These are phyloP conservation scores for Chrysanthemum seticuspe DNA, from an alignment of 129 eudicot genomes.

Conservation along the genomic window DNA sequence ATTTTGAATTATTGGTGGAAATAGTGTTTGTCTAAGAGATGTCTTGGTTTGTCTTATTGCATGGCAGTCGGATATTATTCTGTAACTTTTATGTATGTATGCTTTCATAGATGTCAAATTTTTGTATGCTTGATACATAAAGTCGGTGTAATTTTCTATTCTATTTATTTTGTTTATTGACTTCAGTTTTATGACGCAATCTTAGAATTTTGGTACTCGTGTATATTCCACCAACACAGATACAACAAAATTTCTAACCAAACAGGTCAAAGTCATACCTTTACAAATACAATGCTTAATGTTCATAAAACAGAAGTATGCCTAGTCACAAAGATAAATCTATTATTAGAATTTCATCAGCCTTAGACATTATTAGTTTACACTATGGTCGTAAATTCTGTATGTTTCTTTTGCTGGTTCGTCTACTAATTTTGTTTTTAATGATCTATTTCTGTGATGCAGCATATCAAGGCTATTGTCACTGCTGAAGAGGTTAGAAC, in stretches of 20 bases:
- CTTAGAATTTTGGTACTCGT: too few species aligned
- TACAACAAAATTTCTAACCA: not conserved
- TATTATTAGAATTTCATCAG: not conserved
- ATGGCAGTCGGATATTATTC: too few species aligned
- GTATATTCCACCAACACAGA: too few species aligned
- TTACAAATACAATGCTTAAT: slow-evolving; percentile 4
- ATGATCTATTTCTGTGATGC: slow-evolving; percentile 23
- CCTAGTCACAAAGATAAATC: not conserved
- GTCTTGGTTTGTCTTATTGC: slow-evolving; percentile 18
- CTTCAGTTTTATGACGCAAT: not conserved
- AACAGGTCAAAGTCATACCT: not conserved
- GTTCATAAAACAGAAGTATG: slow-evolving; percentile 1
- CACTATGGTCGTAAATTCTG: not conserved
- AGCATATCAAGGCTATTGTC: slow-evolving; percentile 90
- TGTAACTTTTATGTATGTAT: too few species aligned
- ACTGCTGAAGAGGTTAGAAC: slow-evolving; percentile 68
- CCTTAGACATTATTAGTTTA: not conserved
- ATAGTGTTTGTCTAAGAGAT: not conserved
- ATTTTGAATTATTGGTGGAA: not conserved
- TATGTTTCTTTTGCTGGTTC: slow-evolving; percentile 7
- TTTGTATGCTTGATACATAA: too few species aligned
- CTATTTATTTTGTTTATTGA: too few species aligned
- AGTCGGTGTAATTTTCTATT: too few species aligned
- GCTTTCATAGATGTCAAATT: too few species aligned
- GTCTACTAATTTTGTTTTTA: slow-evolving; percentile 16